Conservation (phyloP, 148 eudicot species). For the Polygonum aviculare region DNA sequence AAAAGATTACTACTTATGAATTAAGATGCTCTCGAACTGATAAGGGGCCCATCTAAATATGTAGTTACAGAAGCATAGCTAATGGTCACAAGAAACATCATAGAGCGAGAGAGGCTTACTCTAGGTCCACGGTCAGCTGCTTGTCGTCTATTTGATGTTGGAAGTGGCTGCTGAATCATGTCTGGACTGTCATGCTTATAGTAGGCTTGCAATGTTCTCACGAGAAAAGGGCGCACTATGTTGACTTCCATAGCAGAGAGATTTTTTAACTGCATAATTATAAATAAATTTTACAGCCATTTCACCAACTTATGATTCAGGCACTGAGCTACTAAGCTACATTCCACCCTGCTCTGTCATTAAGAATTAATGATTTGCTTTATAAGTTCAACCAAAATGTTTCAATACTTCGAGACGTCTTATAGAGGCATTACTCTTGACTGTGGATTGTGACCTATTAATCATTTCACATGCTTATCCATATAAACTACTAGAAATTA, state of each 20-base stretch:
- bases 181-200: slow-evolving; percentile 82
- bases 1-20: not conserved
- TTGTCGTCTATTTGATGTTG: slow-evolving; percentile 40
- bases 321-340: not conserved
- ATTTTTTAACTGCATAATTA: slow-evolving; percentile 55
- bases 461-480: not conserved
- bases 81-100: not conserved
- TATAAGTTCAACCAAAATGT: not conserved
- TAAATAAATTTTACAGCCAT: not conserved
- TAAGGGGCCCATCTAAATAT: not conserved
- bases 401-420: not conserved
- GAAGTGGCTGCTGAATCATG: slow-evolving; percentile 58
- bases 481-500: not conserved
- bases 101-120: slow-evolving; percentile 39
- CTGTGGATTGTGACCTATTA: not conserved
- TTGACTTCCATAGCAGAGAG: slow-evolving; percentile 98
- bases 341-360: not conserved
- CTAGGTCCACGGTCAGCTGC: slow-evolving; percentile 71
- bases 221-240: slow-evolving; percentile 80
- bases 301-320: not conserved
- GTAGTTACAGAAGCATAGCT: not conserved
- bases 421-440: not conserved
- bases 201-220: slow-evolving; percentile 73
- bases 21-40: not conserved
- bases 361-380: not conserved